Base-by-base conservation (phyloP, 179 eudicot species). In the Gypsophila paniculata region DNA sequence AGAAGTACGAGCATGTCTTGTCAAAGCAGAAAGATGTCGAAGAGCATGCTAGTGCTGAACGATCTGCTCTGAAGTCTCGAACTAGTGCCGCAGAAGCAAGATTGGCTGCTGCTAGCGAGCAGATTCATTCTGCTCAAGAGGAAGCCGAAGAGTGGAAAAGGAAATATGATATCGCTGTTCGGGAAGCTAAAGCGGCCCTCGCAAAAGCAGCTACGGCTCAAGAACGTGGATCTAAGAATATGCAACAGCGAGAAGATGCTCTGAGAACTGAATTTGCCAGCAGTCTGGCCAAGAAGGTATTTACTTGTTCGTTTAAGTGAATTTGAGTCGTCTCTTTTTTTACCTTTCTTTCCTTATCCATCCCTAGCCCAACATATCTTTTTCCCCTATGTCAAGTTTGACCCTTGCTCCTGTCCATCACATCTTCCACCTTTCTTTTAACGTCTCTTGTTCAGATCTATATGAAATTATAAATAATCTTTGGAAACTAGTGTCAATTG, bases 111-210 rank as follows among this genome's bases (percentile, higher is more conserved):
- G 96, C 98, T 68, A 87, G 82, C n/a, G 99, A 95, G 81, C 94
- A 89, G 66, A 83, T 93, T 69, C 82, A 84, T 58, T 89, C 97
- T 72, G 93, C 97, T 74, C 96, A 86, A 76, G 97, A 90, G 75
- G 99, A 95, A 82, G 96, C 98, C 2, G 88, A 78, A 68, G 99
- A 95, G 79, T 95, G 99, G 99, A 92, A 89, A 75, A 80, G 96
- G 15, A 95, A 92, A 72, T 92, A 86, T 65, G 96, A 87, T 66
- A 77, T 90, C 76, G 99, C 98, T 69, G 90, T 86, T 44, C 85
- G 85, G 78, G 99, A 95, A 83, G 88, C 93, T 14, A 95, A 92
- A 82, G 75, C 85, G 70, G 99, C 99, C 29, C 88, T 95, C 25
- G 96, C 87, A 76, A 92, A 92, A 76, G 99, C 98, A 65, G 93